Evolutionary conservation across 306 rosid genomes (phyloP).

Genomic region (Lathyrus tuberosus): DNA sequence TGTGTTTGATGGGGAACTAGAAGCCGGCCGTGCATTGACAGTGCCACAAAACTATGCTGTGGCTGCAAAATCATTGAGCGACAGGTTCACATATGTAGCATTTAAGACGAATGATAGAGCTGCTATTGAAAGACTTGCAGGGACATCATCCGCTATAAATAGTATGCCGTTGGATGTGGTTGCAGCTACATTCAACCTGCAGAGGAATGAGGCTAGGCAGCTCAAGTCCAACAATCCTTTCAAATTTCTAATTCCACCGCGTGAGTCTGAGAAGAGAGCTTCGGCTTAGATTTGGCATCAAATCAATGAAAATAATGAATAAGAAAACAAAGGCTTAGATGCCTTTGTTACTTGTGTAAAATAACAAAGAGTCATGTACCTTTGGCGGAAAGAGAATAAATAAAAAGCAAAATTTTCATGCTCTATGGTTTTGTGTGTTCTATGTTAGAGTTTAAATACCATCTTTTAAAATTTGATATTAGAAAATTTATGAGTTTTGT

Average conservation of each 20-base stretch:
- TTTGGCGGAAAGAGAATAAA: conserved; percentile 31
- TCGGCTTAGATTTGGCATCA: conserved; percentile 21
- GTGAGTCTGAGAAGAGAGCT: conserved; percentile 14
- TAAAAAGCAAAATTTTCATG: background rate
- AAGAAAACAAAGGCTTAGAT: conserved; percentile 34
- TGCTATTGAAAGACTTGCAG: conserved; percentile 46
- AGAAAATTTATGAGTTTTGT: too few relatives aligned
- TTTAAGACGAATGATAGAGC: conserved; percentile 65
- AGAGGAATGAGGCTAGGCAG: conserved; percentile 37
- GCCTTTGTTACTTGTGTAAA: conserved; percentile 17
- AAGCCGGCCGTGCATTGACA: conserved; percentile 44
- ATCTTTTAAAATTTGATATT: too few relatives aligned
- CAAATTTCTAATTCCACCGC: conserved; percentile 39
- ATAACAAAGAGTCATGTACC: conserved; percentile 1
- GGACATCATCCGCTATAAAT: conserved; percentile 36
- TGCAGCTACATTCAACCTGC: conserved; percentile 39
- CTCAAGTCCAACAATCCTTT: conserved; percentile 52
- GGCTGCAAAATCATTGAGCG: conserved; percentile 43
- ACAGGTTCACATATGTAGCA: conserved; percentile 52
- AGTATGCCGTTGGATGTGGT: conserved; percentile 57
- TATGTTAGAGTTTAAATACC: too few relatives aligned
- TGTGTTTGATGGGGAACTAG: conserved; percentile 48
- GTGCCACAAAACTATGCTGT: conserved; percentile 68
- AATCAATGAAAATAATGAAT: conserved; percentile 6
- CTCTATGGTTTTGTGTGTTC: too few relatives aligned